phyloP scores from a whole-genome alignment of 768 basidiomycete genomes.

The Rhodotorula diobovata region DNA sequence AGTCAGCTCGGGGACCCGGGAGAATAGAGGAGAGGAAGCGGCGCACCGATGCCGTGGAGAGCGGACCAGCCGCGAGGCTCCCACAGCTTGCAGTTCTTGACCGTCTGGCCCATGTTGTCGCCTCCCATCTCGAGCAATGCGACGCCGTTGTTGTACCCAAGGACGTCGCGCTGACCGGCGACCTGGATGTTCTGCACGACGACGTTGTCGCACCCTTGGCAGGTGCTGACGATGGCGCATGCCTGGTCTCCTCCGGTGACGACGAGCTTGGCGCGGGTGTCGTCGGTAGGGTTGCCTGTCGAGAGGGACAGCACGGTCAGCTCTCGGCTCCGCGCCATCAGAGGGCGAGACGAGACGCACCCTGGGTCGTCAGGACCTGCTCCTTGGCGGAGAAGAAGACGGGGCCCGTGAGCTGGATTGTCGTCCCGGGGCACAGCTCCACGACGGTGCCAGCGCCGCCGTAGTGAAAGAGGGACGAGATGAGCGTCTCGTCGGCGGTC shows the following conservation, averaged over 20 bases:
- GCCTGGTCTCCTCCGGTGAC: constrained; percentile 37
- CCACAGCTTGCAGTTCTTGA: constrained; percentile 38
- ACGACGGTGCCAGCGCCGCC: constrained; percentile 40
- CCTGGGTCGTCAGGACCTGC: constrained; percentile 44
- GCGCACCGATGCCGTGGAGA: constrained; percentile 38
- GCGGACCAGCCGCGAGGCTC: constrained; percentile 44
- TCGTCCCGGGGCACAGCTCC: constrained; percentile 40
- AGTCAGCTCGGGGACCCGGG: not conserved
- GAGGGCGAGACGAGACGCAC: not conserved
- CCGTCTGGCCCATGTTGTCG: constrained; percentile 25
- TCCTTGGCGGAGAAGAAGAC: constrained; percentile 38
- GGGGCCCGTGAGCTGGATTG: constrained; percentile 32
- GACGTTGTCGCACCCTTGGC: constrained; percentile 28
- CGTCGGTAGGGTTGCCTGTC: constrained; percentile 38
- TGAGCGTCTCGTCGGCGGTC: constrained; percentile 27
- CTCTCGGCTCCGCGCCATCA: not conserved
- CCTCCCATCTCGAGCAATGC: constrained; percentile 42
- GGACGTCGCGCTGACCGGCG: constrained; percentile 35
- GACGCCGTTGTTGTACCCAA: constrained; percentile 22
- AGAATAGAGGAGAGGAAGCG: not conserved
- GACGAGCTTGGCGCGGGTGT: constrained; percentile 37
- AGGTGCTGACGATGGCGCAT: constrained; percentile 37
- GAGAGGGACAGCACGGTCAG: not conserved
- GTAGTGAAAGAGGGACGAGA: constrained; percentile 39
- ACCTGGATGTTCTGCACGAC: constrained; percentile 39